Conservation (phyloP, 1,284 basidiomycete species). For the Ganoderma sinense region DNA sequence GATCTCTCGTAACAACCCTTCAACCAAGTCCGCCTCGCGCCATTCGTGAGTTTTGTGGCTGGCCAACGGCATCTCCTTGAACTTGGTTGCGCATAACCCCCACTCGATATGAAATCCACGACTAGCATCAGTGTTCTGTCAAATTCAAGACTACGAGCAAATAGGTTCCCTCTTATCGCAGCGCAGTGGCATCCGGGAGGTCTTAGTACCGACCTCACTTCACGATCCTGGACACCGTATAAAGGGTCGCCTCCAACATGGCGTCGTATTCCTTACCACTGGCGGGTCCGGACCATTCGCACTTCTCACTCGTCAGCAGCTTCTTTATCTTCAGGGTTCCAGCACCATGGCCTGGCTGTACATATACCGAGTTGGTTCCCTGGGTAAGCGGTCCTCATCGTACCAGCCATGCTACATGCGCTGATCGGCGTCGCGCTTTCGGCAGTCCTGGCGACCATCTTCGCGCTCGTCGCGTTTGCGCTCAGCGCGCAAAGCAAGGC, state of each 20-base stretch:
- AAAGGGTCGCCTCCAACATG: neutral
- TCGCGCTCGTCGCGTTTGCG: neutral
- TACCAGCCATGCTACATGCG: neutral
- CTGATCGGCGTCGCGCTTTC: neutral
- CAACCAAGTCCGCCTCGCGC: neutral
- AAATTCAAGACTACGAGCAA: neutral
- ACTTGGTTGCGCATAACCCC: neutral
- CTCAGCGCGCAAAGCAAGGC: conserved; percentile 3
- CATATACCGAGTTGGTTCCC: neutral
- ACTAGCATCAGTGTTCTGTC: neutral
- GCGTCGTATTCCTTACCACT: neutral
- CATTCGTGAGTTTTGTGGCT: neutral
- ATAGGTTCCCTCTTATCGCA: neutral
- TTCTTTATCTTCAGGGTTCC: neutral
- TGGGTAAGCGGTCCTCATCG: conserved; percentile 1
- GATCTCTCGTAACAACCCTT: neutral
- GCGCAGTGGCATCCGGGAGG: neutral
- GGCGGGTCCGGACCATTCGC: neutral
- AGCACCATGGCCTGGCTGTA: conserved; percentile 1
- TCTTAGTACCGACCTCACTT: neutral
- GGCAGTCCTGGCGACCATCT: neutral
- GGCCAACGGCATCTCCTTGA: neutral
- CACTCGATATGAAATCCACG: neutral
- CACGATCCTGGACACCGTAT: neutral
- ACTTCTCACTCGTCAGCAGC: neutral